phyloP scores from a whole-genome alignment of 371 early-diverging fungal genomes.

The Rhizomucor miehei region DNA sequence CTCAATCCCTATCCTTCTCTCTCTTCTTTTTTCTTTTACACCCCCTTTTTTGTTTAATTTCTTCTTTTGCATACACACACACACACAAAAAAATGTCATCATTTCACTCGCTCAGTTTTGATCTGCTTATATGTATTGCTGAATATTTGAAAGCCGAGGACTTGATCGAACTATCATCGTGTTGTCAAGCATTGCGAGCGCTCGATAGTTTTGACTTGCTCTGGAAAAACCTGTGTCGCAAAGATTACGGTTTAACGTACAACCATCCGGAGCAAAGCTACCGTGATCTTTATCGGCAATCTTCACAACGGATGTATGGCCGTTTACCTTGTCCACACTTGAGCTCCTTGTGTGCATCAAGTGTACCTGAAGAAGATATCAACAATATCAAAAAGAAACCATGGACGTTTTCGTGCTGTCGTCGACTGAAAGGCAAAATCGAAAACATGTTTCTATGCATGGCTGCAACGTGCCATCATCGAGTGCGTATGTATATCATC shows the following conservation, averaged over 20 bases:
- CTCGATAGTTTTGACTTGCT: slow-evolving; percentile 11
- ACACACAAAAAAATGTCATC: slow-evolving; percentile 74
- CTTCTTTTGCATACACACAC: slow-evolving; percentile 53
- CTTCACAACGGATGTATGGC: slow-evolving; percentile 2
- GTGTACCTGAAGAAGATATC: too few relatives aligned
- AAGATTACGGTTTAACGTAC: slow-evolving; percentile 19
- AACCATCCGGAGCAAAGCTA: slow-evolving; percentile 28
- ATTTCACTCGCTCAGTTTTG: slow-evolving; percentile 5
- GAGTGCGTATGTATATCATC: too few relatives aligned
- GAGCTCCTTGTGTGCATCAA: not conserved
- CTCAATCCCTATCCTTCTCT: too few relatives aligned
- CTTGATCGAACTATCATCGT: slow-evolving; percentile 7
- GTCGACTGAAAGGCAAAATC: slow-evolving; percentile 3
- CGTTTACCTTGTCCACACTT: slow-evolving; percentile 24
- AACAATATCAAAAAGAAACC: too few relatives aligned
- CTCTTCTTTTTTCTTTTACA: not conserved
- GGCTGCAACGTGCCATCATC: not conserved
- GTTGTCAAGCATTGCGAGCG: slow-evolving; percentile 4
- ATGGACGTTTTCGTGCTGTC: slow-evolving; percentile 3
- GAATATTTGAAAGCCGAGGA: slow-evolving; percentile 7
- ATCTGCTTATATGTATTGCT: slow-evolving; percentile 11
- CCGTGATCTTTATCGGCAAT: slow-evolving; percentile 14
- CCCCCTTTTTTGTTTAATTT: not conserved
- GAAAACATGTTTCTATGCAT: slow-evolving; percentile 28
- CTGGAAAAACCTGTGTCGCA: slow-evolving; percentile 23